These are phyloP conservation scores for Gossypium anomalum DNA, from an alignment of 345 rosid species.

Conservation along the genomic window DNA sequence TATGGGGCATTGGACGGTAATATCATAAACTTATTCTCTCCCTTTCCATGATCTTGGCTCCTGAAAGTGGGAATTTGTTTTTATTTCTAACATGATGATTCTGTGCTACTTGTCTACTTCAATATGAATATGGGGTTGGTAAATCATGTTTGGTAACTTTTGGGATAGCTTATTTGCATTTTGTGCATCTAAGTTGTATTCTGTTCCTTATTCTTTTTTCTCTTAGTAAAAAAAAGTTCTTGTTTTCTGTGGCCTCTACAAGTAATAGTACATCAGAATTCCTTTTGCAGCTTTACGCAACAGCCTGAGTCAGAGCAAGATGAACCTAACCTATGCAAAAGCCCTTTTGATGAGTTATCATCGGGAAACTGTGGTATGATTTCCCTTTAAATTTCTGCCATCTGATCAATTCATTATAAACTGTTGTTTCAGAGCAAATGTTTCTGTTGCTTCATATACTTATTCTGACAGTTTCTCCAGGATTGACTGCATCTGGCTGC, in stretches of 20 bases:
- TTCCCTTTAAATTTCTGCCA: conserved; percentile 6
- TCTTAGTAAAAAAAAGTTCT: too few relatives aligned
- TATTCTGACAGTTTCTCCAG: conserved; percentile 42
- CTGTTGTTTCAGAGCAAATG: conserved; percentile 9
- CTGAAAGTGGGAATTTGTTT: not conserved
- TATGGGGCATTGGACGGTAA: conserved; percentile 48
- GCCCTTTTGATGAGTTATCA: conserved; percentile 39
- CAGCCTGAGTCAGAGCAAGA: conserved; percentile 45
- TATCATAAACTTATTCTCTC: not conserved
- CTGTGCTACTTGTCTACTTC: conserved; percentile 9
- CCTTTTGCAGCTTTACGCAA: conserved; percentile 38
- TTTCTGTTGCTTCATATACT: conserved; percentile 23
- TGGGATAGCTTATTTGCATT: not conserved
- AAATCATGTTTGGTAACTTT: not conserved
- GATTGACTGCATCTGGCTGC: conserved; percentile 37
- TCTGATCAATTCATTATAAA: conserved; percentile 10
- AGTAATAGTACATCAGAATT: conserved; percentile 1
- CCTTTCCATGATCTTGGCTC: not conserved
- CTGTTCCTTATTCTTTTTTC: not conserved
- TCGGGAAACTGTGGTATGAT: conserved; percentile 49
- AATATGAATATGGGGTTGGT: not conserved
- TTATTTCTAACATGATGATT: not conserved
- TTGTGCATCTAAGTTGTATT: conserved; percentile 2
- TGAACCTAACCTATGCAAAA: conserved; percentile 34
- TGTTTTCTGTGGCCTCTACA: not conserved